Base-by-base conservation (phyloP, 768 basidiomycete genomes). In the Ramaria sp. region DNA sequence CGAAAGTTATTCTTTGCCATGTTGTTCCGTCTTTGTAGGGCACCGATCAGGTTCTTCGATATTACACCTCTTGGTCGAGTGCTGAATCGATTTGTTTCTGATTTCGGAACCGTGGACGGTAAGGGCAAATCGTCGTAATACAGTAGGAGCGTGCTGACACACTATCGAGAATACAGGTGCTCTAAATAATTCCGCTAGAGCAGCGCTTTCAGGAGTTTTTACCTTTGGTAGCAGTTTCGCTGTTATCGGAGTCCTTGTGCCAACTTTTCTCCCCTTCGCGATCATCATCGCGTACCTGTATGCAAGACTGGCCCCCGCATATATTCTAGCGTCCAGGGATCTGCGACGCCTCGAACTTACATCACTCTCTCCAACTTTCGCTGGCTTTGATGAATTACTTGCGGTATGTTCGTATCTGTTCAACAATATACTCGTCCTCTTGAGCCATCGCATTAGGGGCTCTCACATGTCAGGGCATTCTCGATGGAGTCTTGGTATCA, bases 71-170 rank as follows among this genome's bases (percentile, higher is more conserved):
- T 84, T 37, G 88, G 88, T 9, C 71, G 85, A 7, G 85, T 91
- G 59, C 72, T 87, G 37, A 89, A 90, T 61, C 77, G 90, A 16
- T 86, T 91, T 62, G 85, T 83, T 10, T 75, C 78, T 6, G 86
- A 90, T 60, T 82, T 90, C 61, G 81, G 81, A 50, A 82, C 81
- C 5, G 79, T 89, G 41, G 88, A 91, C 62, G 73, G 76, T 55
- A 20, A 5, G 34, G 4, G 1, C 34, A 15, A 28, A 25, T 25
- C 3, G 4, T 22, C 22, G 3, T n/a, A 20, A 20, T 16, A 3
- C 20, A 28, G 6, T 34, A 13, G 5, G 28, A 13, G 1, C 18
- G 5, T 25, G 2, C 27, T 47, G 25, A 47, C 39, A 41, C 1
- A 39, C 4, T 45, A 34, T 32, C n/a, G 25, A 20, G n/a, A n/a